Evolutionary conservation across 2,329 filamentous ascomycete genomes (phyloP).

Genomic region (Ophiosphaerella herpotricha): DNA sequence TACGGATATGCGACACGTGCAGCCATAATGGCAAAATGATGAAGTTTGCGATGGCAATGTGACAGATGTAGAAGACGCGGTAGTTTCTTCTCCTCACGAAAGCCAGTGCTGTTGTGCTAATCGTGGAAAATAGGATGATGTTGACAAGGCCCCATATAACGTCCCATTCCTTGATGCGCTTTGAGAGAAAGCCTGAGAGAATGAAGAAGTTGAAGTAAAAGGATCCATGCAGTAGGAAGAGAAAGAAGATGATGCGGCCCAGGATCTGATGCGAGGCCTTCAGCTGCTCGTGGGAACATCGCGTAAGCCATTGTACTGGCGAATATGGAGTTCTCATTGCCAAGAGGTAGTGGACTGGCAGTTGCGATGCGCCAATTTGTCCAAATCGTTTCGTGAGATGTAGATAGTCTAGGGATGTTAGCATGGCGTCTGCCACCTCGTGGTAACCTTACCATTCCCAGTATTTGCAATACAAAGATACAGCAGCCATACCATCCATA

Average conservation of each 20-base stretch:
- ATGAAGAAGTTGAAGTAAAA: slow-evolving; percentile 65
- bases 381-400: slow-evolving; percentile 67
- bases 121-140: slow-evolving; percentile 50
- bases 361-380: slow-evolving; percentile 62
- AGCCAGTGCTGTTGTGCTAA: slow-evolving; percentile 56
- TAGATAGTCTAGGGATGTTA: slow-evolving; percentile 58
- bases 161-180: slow-evolving; percentile 61
- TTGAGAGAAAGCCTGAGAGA: slow-evolving; percentile 54
- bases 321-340: slow-evolving; percentile 57
- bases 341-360: slow-evolving; percentile 63
- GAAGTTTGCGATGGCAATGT: slow-evolving; percentile 57
- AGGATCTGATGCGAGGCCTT: slow-evolving; percentile 63
- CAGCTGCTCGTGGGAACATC: slow-evolving; percentile 60
- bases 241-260: slow-evolving; percentile 57
- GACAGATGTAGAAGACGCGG: slow-evolving; percentile 60
- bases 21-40: slow-evolving; percentile 58
- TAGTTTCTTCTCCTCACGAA: slow-evolving; percentile 54
- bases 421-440: background rate
- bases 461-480: slow-evolving; percentile 56
- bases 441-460: slow-evolving; percentile 55
- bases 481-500: slow-evolving; percentile 60
- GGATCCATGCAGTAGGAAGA: slow-evolving; percentile 58
- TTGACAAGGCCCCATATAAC: slow-evolving; percentile 61
- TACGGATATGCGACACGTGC: slow-evolving; percentile 60
- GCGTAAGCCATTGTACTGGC: slow-evolving; percentile 57